Evolutionary conservation across 108 stramenopile species (phyloP).

Genomic region (Mediolabrus comicus): DNA sequence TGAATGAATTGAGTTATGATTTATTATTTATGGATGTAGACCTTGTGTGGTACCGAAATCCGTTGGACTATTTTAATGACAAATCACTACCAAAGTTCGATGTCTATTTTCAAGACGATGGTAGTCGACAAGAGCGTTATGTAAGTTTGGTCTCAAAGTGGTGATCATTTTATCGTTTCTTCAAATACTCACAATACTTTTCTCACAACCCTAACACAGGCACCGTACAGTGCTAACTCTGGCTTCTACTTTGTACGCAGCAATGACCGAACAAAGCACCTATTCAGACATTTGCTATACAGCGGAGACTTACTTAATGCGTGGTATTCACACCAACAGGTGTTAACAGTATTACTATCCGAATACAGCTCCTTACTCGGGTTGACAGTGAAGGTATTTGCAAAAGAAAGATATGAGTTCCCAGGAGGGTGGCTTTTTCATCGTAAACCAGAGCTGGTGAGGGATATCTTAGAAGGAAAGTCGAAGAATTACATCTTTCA

Average conservation of each 20-base stretch:
- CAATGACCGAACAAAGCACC: slow-evolving; percentile 55
- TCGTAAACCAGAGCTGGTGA: slow-evolving; percentile 43
- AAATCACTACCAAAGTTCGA: slow-evolving; percentile 19
- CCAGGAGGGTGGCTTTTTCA: slow-evolving; percentile 59
- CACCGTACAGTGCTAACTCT: slow-evolving; percentile 69
- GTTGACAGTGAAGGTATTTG: slow-evolving; percentile 67
- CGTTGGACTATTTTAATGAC: neutral
- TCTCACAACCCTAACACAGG: too few relatives aligned
- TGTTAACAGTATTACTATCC: slow-evolving; percentile 55
- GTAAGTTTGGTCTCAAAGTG: too few relatives aligned
- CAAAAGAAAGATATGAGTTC: slow-evolving; percentile 53
- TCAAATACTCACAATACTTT: too few relatives aligned
- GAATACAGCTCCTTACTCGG: slow-evolving; percentile 72
- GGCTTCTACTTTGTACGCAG: slow-evolving; percentile 88
- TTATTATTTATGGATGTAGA: slow-evolving; percentile 5
- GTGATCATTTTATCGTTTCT: too few relatives aligned
- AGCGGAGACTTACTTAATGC: slow-evolving; percentile 57
- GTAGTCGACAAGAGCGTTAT: slow-evolving; percentile 41
- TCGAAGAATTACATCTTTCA: slow-evolving; percentile 51
- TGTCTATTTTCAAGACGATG: slow-evolving; percentile 49
- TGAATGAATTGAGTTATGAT: slow-evolving; percentile 1
- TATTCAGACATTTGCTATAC: slow-evolving; percentile 57
- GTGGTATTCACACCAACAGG: slow-evolving; percentile 71
- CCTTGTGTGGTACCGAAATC: slow-evolving; percentile 5
- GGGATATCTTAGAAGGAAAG: slow-evolving; percentile 36